phyloP scores from a whole-genome alignment of 2,329 filamentous ascomycete genomes.

The Parafenestella ontariensis region DNA sequence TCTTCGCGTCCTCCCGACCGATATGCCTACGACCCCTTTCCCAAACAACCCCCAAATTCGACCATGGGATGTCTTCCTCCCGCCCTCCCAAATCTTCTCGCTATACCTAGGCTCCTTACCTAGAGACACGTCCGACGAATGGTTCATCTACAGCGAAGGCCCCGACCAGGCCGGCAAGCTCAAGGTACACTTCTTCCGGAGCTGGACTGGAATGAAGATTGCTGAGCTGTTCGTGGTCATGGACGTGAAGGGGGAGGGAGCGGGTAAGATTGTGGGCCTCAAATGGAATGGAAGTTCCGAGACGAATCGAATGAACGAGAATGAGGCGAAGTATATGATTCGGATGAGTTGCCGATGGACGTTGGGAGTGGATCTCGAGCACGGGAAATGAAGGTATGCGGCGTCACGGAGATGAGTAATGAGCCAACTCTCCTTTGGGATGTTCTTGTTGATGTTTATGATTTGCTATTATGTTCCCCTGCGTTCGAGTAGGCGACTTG shows the following conservation, averaged over 20 bases:
- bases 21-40: constrained; percentile 28
- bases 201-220: constrained; percentile 43
- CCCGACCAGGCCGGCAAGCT: constrained; percentile 42
- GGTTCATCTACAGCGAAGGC: constrained; percentile 46
- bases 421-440: not conserved
- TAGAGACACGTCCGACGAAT: constrained; percentile 33
- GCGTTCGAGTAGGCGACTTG: not conserved
- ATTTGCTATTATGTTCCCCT: not conserved
- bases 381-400: constrained; percentile 62
- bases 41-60: constrained; percentile 26
- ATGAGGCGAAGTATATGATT: constrained; percentile 40
- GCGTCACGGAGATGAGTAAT: not conserved
- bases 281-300: constrained; percentile 43
- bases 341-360: constrained; percentile 30
- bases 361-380: constrained; percentile 48
- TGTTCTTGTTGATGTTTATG: not conserved
- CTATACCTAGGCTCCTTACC: constrained; percentile 41
- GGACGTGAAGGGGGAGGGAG: constrained; percentile 43
- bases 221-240: constrained; percentile 45
- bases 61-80: constrained; percentile 43
- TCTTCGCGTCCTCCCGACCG: constrained; percentile 17
- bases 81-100: constrained; percentile 35
- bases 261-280: constrained; percentile 44
- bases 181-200: constrained; percentile 44
- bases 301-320: constrained; percentile 35